Conservation (phyloP, 345 rosid species). For the Crucihimalaya himalaica region DNA sequence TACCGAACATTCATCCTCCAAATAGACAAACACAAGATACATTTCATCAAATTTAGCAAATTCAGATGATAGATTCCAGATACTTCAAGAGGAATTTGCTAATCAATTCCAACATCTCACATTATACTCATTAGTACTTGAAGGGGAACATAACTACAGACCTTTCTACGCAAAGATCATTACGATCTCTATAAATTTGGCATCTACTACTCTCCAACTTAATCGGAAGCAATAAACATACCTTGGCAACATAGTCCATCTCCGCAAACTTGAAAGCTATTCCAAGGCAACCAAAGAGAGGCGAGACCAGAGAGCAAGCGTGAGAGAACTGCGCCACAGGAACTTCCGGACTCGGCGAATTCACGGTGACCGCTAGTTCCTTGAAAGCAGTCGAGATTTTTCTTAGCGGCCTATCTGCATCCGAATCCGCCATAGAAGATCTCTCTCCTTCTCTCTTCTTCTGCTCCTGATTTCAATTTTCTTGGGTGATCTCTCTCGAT, state of each 20-base stretch:
- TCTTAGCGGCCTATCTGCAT: constrained; percentile 52
- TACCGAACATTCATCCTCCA: background rate
- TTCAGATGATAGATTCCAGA: constrained; percentile 22
- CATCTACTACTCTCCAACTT: background rate
- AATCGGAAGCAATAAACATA: constrained; percentile 20
- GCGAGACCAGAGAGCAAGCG: constrained; percentile 90
- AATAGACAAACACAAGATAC: constrained; percentile 12
- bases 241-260: constrained; percentile 96
- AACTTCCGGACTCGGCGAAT: constrained; percentile 48
- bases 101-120: constrained; percentile 7
- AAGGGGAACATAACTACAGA: background rate
- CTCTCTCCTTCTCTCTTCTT: background rate
- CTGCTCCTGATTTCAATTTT: background rate
- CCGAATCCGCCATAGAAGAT: constrained; percentile 48
- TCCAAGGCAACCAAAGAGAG: constrained; percentile 89
- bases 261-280: constrained; percentile 97
- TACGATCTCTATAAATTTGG: background rate
- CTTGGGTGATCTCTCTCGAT: background rate
- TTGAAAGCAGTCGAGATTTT: constrained; percentile 69
- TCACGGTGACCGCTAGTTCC: constrained; percentile 54
- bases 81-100: background rate
- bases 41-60: background rate
- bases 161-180: background rate
- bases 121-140: background rate
- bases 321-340: constrained; percentile 72